phyloP scores from a whole-genome alignment of 192 early-diverging fungal genomes.

The Obelidium mucronatum region DNA sequence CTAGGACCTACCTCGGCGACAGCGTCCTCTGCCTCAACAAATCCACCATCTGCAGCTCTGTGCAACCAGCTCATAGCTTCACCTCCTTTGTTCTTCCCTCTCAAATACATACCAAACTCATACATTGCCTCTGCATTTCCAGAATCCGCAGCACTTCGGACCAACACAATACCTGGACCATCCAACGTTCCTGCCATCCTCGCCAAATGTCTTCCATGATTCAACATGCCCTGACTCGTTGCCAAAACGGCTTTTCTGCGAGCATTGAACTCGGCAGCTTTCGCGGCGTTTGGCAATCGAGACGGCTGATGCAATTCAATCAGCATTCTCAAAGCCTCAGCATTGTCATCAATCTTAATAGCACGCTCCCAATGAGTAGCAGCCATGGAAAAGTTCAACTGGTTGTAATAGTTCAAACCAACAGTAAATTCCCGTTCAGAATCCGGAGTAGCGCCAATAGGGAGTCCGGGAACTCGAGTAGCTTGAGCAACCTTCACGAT shows the following conservation, averaged over 20 bases:
- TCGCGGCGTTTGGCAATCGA: conserved; percentile 25
- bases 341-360: conserved; percentile 29
- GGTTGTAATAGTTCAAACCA: conserved; percentile 2
- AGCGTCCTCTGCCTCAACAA: conserved; percentile 26
- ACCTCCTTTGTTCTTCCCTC: conserved; percentile 30
- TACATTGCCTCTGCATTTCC: conserved; percentile 30
- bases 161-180: conserved; percentile 32
- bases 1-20: conserved; percentile 24
- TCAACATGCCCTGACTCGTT: conserved; percentile 33
- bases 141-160: conserved; percentile 35
- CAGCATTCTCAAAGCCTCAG: conserved; percentile 29
- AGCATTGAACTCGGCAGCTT: conserved; percentile 31
- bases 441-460: conserved; percentile 4
- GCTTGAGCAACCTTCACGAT: background rate
- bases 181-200: conserved; percentile 13
- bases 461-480: background rate
- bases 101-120: conserved; percentile 41
- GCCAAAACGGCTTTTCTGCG: conserved; percentile 9
- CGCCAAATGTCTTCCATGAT: conserved; percentile 27
- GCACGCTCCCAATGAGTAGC: conserved; percentile 28
- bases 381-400: background rate
- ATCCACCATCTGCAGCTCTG: conserved; percentile 30
- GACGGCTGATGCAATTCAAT: conserved; percentile 22
- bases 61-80: conserved; percentile 41
- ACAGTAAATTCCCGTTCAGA: conserved; percentile 18